Evolutionary conservation across 129 eudicot genomes (phyloP).

Genomic region (Silybum marianum): DNA sequence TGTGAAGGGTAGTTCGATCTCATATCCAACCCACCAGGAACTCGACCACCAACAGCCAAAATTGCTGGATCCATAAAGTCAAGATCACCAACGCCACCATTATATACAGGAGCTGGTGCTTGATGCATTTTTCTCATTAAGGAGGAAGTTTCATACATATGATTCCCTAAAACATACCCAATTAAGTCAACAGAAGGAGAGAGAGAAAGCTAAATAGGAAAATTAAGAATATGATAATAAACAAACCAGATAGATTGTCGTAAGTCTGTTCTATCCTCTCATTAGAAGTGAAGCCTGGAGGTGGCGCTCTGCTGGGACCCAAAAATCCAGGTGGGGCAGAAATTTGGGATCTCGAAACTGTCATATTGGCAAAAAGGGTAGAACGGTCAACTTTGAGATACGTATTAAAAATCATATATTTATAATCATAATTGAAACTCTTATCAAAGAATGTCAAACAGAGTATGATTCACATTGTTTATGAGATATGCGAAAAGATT

Average conservation of each 20-base stretch:
- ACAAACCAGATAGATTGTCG: constrained; percentile 67
- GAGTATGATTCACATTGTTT: no score
- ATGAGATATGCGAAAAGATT: no score
- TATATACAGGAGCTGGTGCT: constrained; percentile 53
- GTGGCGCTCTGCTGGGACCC: constrained; percentile 82
- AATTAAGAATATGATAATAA: not conserved
- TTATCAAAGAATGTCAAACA: no score
- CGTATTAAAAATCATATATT: not conserved
- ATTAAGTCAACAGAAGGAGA: not conserved
- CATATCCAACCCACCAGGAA: constrained; percentile 62
- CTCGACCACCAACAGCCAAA: constrained; percentile 90
- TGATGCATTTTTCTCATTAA: constrained; percentile 66
- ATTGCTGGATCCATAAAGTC: constrained; percentile 97
- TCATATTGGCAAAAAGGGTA: not conserved
- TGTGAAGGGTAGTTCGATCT: constrained; percentile 59
- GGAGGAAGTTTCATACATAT: constrained; percentile 52
- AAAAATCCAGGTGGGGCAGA: constrained; percentile 99
- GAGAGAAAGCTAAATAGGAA: not conserved
- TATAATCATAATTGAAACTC: not conserved
- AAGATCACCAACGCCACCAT: constrained; percentile 54
- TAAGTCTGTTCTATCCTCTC: constrained; percentile 68
- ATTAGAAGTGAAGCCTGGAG: constrained; percentile 84
- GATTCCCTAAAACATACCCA: constrained; percentile 48
- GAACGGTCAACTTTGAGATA: not conserved
- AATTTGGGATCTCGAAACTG: constrained; percentile 78